Base-by-base conservation (phyloP, 2,329 filamentous ascomycete species). In the Cephalotrichum gorgonifer region DNA sequence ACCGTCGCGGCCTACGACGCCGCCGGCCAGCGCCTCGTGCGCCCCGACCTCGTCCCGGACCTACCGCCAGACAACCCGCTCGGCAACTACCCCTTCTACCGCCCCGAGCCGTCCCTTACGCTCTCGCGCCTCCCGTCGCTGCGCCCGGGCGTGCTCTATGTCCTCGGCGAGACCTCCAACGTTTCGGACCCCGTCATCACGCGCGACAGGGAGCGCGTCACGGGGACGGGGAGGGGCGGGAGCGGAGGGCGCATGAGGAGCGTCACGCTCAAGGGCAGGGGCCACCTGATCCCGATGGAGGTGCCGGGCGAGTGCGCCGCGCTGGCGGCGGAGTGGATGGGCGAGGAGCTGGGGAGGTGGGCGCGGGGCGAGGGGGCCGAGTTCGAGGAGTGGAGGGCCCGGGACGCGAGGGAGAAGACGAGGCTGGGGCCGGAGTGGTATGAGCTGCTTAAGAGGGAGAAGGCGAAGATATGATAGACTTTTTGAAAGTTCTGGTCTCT, bases 231-330 rank as follows among this genome's bases (percentile, higher is more conserved):
- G 0, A 65, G 76, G 0, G 83, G 85, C 6, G 86, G 87, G 2
- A 85, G 80, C 55, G 78, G 88, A 17, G 77, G 85, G 44, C 70
- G 62, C 4, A 64, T 66, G n/a, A 75, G 75, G 12, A 87, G 85
- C 0, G 72, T 80, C 43, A 89, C 95, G 2, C 67, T 83, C 26
- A 75, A 75, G 0, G 72, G 75, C 6, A 17, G 35, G n/a, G 88
- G 90, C 0, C 91, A 97, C 64, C 64, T 96, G 39, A 78, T 96
- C 26, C 85, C 90, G 0, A 86, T 95, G 78, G 89, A 95, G 64
- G 76, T 78, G 35, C 85, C 86, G 0, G 68, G 58, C 2, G 71
- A 78, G 57, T 85, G 83, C 53, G 90, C 88, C 2, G 69, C 76
- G 51, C 64, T 75, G 17, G 74, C 77, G 0, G 75, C 74, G 0